Conservation (phyloP, 2,329 filamentous ascomycete species). For the Fusarium decemcellulare region DNA sequence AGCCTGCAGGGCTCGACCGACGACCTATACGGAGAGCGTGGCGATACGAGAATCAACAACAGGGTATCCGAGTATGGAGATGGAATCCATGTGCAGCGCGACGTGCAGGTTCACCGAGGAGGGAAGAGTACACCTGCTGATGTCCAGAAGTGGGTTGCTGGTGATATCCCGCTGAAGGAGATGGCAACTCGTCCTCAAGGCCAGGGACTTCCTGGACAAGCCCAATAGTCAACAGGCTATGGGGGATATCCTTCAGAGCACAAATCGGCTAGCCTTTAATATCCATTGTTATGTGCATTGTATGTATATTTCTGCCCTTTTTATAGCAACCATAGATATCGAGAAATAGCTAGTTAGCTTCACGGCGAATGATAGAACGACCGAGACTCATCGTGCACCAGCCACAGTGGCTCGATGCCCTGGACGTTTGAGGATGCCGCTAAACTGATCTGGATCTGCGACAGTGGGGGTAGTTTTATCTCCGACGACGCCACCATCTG, state of each 20-base stretch:
- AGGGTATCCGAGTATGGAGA: not conserved
- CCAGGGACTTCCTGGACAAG: not conserved
- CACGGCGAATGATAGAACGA: slow-evolving; percentile 2
- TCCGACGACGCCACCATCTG: slow-evolving; percentile 27
- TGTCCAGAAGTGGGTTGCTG: not conserved
- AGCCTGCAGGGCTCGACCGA: slow-evolving; percentile 16
- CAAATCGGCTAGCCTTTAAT: no score
- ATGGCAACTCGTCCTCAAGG: not conserved
- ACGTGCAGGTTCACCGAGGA: not conserved
- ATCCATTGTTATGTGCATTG: no score
- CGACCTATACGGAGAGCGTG: not conserved
- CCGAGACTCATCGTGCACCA: slow-evolving; percentile 10
- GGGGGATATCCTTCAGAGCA: no score
- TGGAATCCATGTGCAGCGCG: not conserved
- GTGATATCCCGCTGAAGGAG: not conserved
- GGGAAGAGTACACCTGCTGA: not conserved
- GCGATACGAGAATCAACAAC: not conserved
- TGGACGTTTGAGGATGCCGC: not conserved
- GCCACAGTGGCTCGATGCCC: slow-evolving; percentile 34
- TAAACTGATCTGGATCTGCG: slow-evolving; percentile 33
- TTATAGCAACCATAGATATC: not conserved
- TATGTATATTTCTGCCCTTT: no score
- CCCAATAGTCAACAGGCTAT: not conserved
- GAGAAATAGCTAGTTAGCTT: not conserved
- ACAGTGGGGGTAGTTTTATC: slow-evolving; percentile 31